Conservation (phyloP, 1,284 basidiomycete species). For the Caloboletus firmus region DNA sequence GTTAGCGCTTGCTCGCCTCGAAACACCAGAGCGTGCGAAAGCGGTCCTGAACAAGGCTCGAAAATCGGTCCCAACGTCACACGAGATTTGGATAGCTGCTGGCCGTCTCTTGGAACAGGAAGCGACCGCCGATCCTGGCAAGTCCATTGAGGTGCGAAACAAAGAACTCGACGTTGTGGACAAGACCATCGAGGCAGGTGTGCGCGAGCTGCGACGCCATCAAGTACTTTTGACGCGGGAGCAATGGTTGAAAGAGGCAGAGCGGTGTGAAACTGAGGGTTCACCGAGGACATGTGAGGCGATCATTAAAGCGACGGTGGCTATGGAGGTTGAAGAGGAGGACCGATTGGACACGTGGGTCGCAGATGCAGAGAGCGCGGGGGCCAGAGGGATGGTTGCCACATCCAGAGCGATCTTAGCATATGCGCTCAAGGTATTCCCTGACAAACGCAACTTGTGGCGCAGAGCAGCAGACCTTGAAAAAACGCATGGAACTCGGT, state of each 20-base stretch:
- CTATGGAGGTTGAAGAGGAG: constrained; percentile 93
- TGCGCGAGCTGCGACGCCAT: constrained; percentile 75
- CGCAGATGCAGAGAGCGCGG: constrained; percentile 84
- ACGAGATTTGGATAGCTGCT: constrained; percentile 99
- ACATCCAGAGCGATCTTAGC: constrained; percentile 87
- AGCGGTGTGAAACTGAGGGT: constrained; percentile 86
- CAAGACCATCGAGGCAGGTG: constrained; percentile 83
- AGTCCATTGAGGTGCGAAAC: constrained; percentile 53
- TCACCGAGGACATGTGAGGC: constrained; percentile 87
- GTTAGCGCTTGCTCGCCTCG: constrained; percentile 93
- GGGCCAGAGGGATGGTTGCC: constrained; percentile 73
- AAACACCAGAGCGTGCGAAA: constrained; percentile 87
- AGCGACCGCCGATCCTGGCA: constrained; percentile 48
- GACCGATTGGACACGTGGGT: constrained; percentile 90
- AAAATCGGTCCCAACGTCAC: constrained; percentile 90
- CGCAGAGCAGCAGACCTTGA: constrained; percentile 89
- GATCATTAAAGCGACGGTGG: constrained; percentile 94
- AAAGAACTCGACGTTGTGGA: constrained; percentile 77
- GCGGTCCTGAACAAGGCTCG: constrained; percentile 95
- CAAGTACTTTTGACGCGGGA: constrained; percentile 90
- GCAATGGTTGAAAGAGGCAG: constrained; percentile 96
- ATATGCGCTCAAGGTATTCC: constrained; percentile 90
- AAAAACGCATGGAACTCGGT: constrained; percentile 83
- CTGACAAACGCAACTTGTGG: constrained; percentile 84
- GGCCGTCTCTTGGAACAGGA: constrained; percentile 89